A percentile compares a stretch with the other conserved stretches of the same genome.
phyloP scores from a whole-genome alignment of 2,329 filamentous ascomycete species.

The Drechslerella coelobrocha region DNA sequence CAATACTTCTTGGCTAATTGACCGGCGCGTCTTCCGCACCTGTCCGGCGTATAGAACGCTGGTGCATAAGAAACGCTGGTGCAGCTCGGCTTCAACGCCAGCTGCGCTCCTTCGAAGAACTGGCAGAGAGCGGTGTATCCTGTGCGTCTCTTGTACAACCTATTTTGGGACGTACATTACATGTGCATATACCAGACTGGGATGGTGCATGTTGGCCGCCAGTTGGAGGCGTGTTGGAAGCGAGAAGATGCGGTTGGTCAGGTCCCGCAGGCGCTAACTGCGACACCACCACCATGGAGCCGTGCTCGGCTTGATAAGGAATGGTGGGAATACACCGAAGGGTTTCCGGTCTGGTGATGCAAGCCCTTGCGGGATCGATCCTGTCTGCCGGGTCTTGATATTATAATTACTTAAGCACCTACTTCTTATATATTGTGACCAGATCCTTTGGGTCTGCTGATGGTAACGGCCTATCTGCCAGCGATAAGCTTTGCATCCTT shows the following conservation, averaged over 20 bases:
- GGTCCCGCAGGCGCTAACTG: slow-evolving; percentile 35
- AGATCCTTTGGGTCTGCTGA: no score
- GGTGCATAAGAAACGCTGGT: background rate
- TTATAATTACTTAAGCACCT: background rate
- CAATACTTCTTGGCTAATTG: no score
- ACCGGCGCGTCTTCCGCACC: slow-evolving; percentile 1
- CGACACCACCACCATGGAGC: slow-evolving; percentile 11
- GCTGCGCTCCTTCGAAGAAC: background rate
- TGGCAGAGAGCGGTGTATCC: background rate
- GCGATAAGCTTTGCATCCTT: no score
- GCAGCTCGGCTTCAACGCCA: no score
- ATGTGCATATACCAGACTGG: no score
- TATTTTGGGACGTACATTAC: slow-evolving; percentile 41
- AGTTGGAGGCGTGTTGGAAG: slow-evolving; percentile 27
- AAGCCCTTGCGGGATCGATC: slow-evolving; percentile 9
- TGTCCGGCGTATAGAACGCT: background rate
- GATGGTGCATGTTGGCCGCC: slow-evolving; percentile 12
- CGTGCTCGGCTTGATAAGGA: slow-evolving; percentile 4
- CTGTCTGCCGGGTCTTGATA: background rate
- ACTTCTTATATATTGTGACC: background rate
- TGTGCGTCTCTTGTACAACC: slow-evolving; percentile 11
- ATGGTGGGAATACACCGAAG: no score
- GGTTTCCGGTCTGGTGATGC: background rate
- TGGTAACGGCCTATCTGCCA: no score
- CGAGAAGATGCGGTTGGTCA: slow-evolving; percentile 31